Evolutionary conservation across 257 asterid species (phyloP), one percentile per base, ranked within the genome.

Genomic region (Salvia miltiorrhiza): DNA sequence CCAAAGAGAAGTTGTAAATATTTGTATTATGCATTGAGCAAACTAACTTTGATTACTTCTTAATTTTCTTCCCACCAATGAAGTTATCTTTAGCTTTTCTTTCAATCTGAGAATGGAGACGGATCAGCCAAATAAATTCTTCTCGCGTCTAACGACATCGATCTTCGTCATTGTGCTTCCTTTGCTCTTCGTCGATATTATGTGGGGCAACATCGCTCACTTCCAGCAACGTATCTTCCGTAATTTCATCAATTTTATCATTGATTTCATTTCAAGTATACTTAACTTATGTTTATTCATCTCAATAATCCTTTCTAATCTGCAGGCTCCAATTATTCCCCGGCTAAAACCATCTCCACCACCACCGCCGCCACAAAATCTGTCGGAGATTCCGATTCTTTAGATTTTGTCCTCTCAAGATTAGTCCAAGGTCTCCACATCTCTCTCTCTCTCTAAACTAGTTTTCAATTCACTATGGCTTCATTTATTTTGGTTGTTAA

Each of bases 131-230:
- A 50, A 63, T 43, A 80, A 82, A 69, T 52, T 71, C 10, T 8
- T 69, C 53, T 58, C 69, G 7, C 73, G 80, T 9, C 24, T 54
- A 20, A 73, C 82, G 59, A 75, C 84, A 41, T 81, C 66, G 77
- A 47, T 83, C 45, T 45, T 80, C 77, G 60, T 80, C 6, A 75
- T 83, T 8, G 32, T 73, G 10, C 47, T 80, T n/a, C 81, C 81
- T 43, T 65, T 78, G 56, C 73, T 80, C 52, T 78, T 61, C 55
- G 13, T 70, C 7, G 68, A 80, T 59, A 9, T 76, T 69, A 16
- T 73, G 10, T 78, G 82, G 82, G 60, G 68, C 9, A 70, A 28
- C 50, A 23, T 50, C 23, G 19, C 67, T 76, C 76, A 16, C 0
- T 52, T 76, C 21, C 71, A 80, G 26, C 78, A 70, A 61, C 72